Conservation (phyloP, 2,329 filamentous ascomycete genomes). For the Trichoderma sp. region DNA sequence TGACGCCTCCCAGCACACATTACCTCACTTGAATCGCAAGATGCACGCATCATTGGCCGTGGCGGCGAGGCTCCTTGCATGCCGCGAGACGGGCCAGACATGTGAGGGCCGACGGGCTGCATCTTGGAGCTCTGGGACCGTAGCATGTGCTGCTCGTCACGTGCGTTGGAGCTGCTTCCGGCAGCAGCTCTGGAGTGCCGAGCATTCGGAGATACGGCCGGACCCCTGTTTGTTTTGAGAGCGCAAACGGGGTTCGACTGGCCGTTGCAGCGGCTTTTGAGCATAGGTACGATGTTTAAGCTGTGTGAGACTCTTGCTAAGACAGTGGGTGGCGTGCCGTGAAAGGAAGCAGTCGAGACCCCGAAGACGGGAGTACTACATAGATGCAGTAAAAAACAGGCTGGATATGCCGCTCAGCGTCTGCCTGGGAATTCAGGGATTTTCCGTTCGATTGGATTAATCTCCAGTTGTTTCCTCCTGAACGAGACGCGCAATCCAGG, state of each 20-base stretch:
- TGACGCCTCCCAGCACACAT: not conserved
- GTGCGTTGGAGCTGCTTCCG: constrained; percentile 16
- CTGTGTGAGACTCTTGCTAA: too few relatives aligned
- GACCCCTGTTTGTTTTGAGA: not conserved
- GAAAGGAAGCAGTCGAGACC: too few relatives aligned
- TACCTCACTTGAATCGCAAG: not conserved
- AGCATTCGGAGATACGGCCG: not conserved
- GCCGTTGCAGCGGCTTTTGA: not conserved
- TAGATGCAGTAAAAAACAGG: too few relatives aligned
- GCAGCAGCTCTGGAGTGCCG: not conserved
- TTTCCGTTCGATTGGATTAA: not conserved
- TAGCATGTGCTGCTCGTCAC: not conserved
- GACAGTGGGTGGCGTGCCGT: too few relatives aligned
- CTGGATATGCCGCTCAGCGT: too few relatives aligned
- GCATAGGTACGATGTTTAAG: not conserved
- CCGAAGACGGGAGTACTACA: too few relatives aligned
- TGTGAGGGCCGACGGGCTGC: constrained; percentile 18
- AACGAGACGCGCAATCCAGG: constrained; percentile 7
- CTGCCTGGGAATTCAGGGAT: too few relatives aligned
- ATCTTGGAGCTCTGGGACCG: not conserved
- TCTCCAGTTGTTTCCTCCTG: not conserved
- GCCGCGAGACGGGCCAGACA: not conserved
- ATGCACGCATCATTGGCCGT: not conserved
- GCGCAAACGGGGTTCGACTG: not conserved
- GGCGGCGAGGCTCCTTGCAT: constrained; percentile 12